phyloP scores from a whole-genome alignment of 352 stramenopile species.

The Phytophthora meadii region DNA sequence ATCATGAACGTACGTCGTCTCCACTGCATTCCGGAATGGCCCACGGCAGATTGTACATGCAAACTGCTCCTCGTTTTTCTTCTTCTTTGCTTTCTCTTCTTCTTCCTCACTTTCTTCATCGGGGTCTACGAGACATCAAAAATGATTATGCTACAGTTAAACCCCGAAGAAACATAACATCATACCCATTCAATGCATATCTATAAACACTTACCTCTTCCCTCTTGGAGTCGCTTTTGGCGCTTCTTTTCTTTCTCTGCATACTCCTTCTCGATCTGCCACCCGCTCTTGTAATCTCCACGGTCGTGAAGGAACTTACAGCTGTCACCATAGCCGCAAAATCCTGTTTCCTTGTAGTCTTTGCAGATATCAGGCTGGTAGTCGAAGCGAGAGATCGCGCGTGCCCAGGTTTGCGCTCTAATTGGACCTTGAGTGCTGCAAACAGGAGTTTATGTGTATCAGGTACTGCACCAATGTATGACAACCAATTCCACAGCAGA shows the following conservation, averaged over 20 bases:
- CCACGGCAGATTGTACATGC: constrained; percentile 96
- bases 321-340: constrained; percentile 96
- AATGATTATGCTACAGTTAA: neutral
- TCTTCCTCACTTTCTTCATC: constrained; percentile 72
- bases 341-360: constrained; percentile 99
- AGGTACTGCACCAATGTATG: neutral
- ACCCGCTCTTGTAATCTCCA: constrained; percentile 98
- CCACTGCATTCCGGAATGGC: constrained; percentile 93
- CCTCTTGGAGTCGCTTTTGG: constrained; percentile 74
- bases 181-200: neutral
- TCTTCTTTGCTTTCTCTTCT: constrained; percentile 69
- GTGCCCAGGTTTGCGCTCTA: constrained; percentile 93
- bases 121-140: constrained; percentile 25
- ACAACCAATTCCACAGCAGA: neutral
- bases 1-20: constrained; percentile 76
- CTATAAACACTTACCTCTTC: constrained; percentile 36
- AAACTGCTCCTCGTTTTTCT: constrained; percentile 88
- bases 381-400: constrained; percentile 96
- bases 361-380: constrained; percentile 99
- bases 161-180: neutral
- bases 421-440: constrained; percentile 94
- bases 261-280: constrained; percentile 97
- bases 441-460: neutral
- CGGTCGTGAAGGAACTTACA: constrained; percentile 99
- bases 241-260: constrained; percentile 93